phyloP scores from a whole-genome alignment of 2,329 filamentous ascomycete genomes.

The Nectriaceae sp. region DNA sequence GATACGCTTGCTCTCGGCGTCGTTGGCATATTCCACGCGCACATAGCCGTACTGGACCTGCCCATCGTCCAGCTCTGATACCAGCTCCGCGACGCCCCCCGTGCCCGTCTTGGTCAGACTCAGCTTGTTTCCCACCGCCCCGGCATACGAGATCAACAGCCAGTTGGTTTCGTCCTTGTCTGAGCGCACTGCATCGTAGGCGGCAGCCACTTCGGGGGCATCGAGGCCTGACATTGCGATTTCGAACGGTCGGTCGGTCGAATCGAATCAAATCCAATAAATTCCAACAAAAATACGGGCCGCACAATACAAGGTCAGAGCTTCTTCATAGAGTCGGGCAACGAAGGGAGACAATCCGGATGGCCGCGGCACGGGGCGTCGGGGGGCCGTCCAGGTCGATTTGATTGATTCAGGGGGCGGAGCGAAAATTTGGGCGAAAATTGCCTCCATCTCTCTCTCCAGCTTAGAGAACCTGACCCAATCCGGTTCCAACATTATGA shows the following conservation, averaged over 20 bases:
- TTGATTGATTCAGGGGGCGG: neutral
- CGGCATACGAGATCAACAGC: conserved; percentile 65
- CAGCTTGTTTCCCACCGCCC: conserved; percentile 57
- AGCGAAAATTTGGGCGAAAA: neutral
- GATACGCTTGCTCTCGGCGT: conserved; percentile 67
- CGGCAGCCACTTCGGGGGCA: conserved; percentile 60
- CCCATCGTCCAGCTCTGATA: conserved; percentile 54
- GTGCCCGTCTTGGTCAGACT: conserved; percentile 57
- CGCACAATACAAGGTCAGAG: neutral
- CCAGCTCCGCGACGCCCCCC: conserved; percentile 62
- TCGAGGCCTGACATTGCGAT: conserved; percentile 56
- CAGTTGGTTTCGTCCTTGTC: conserved; percentile 68
- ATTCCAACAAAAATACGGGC: neutral
- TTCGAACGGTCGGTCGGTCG: neutral
- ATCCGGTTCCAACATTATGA: neutral
- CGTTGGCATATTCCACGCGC: conserved; percentile 70
- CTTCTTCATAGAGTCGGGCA: neutral
- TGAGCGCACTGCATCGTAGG: conserved; percentile 67
- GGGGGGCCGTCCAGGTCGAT: neutral
- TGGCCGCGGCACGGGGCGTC: neutral
- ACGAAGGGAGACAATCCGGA: neutral
- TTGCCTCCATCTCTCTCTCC: neutral
- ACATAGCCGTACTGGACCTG: conserved; percentile 69
- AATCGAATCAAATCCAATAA: neutral
- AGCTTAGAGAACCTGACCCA: neutral